Evolutionary conservation across 2,329 filamentous ascomycete genomes (phyloP).

Genomic region (Zasmidium cellare): DNA sequence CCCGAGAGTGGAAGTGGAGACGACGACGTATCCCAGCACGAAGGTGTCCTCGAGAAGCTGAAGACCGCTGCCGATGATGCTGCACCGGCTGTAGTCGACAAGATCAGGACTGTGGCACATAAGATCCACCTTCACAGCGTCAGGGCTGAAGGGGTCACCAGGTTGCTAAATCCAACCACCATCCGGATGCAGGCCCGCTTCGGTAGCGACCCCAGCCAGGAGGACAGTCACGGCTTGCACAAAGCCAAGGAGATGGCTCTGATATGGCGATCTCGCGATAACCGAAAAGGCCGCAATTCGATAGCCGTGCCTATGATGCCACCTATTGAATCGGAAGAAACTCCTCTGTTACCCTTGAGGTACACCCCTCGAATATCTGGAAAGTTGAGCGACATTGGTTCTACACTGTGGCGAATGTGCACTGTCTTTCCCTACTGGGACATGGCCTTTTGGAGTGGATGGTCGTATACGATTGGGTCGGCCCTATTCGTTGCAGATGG

Average conservation of each 20-base stretch:
- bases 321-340: conserved; percentile 4
- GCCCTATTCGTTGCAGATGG: conserved; percentile 29
- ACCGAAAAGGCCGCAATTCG: conserved; percentile 27
- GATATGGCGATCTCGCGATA: conserved; percentile 27
- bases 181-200: conserved; percentile 19
- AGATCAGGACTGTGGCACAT: conserved; percentile 6
- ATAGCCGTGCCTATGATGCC: conserved; percentile 20
- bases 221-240: conserved; percentile 1
- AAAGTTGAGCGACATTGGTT: conserved; percentile 12
- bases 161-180: conserved; percentile 20
- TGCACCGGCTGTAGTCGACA: conserved; percentile 16
- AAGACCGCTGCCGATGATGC: conserved; percentile 15
- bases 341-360: conserved; percentile 12
- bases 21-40: background rate
- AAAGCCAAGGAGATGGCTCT: conserved; percentile 15
- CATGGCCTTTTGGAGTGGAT: conserved; percentile 32
- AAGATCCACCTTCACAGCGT: conserved; percentile 12
- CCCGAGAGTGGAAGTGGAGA: background rate
- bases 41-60: conserved; percentile 12
- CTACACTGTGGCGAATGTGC: conserved; percentile 22
- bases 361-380: conserved; percentile 16
- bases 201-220: conserved; percentile 4
- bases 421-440: conserved; percentile 33
- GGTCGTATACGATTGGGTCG: conserved; percentile 29
- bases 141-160: conserved; percentile 13